Conservation (phyloP, 202 grass and related monocot genomes). For the Setaria italica region DNA sequence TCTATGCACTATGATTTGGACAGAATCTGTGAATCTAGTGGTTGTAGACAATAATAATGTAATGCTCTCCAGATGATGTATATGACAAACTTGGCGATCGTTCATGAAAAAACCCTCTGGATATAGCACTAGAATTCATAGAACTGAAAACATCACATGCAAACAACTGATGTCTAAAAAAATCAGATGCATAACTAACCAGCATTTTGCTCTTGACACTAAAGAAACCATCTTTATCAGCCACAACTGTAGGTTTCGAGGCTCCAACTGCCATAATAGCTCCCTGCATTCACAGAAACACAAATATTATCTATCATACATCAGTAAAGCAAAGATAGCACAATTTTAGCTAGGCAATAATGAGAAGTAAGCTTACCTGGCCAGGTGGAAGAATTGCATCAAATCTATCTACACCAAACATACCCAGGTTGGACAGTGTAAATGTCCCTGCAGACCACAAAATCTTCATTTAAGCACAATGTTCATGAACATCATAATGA, state of each 20-base stretch:
- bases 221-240: slow-evolving; percentile 92
- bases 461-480: slow-evolving; percentile 49
- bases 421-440: slow-evolving; percentile 96
- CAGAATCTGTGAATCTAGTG: neutral
- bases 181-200: slow-evolving; percentile 54
- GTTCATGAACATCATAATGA: slow-evolving; percentile 18
- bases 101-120: neutral
- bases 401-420: slow-evolving; percentile 98
- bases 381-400: slow-evolving; percentile 99
- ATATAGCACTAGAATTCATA: slow-evolving; percentile 2
- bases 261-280: slow-evolving; percentile 99
- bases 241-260: slow-evolving; percentile 81
- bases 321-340: slow-evolving; percentile 16
- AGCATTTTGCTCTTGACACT: slow-evolving; percentile 98
- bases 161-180: neutral
- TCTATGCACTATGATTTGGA: neutral
- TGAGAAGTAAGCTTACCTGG: slow-evolving; percentile 61
- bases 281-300: slow-evolving; percentile 62
- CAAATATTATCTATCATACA: slow-evolving; percentile 24
- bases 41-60: neutral
- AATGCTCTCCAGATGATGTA: slow-evolving; percentile 2
- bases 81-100: neutral
- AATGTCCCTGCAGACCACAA: slow-evolving; percentile 75
- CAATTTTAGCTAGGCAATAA: neutral
- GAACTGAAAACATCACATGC: neutral